Percentiles rank a stretch among this genome's conserved stretches.
phyloP scores from a whole-genome alignment of 192 early-diverging fungal species.

The Polychytrium aggregatum region DNA sequence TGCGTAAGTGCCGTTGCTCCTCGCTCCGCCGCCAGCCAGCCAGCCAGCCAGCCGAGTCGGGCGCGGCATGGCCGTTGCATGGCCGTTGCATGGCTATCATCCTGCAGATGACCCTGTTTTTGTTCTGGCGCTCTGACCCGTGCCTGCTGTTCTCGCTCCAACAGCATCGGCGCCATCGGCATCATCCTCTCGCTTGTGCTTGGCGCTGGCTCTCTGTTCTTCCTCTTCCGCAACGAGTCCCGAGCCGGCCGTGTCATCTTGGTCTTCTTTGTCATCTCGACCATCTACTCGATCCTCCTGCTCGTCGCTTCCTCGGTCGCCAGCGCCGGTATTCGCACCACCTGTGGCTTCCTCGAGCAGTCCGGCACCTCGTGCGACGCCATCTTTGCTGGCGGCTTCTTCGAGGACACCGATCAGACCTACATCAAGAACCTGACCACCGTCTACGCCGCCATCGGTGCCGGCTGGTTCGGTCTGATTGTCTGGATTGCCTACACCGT shows the following conservation, averaged over 20 bases:
- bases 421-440: constrained; percentile 20
- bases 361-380: constrained; percentile 5
- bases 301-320: constrained; percentile 20
- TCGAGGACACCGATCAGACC: constrained; percentile 13
- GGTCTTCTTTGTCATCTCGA: constrained; percentile 16
- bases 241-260: constrained; percentile 18
- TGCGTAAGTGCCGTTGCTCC: not conserved
- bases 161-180: constrained; percentile 9
- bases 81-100: not conserved
- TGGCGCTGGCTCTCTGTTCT: constrained; percentile 15
- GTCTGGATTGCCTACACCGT: constrained; percentile 19
- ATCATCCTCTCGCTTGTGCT: constrained; percentile 11
- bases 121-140: not conserved
- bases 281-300: constrained; percentile 12
- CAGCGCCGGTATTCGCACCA: constrained; percentile 16
- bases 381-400: constrained; percentile 24
- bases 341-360: constrained; percentile 19
- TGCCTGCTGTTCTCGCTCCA: not conserved
- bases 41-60: not conserved
- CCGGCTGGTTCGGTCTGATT: constrained; percentile 14
- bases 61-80: not conserved
- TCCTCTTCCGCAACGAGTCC: constrained; percentile 12
- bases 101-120: not conserved
- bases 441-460: constrained; percentile 9
- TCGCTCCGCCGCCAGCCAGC: not conserved